A percentile compares a stretch with the other conserved stretches of the same genome.
These are phyloP conservation scores for Erigeron canadensis DNA, from an alignment of 129 eudicot species.

Conservation along the genomic window DNA sequence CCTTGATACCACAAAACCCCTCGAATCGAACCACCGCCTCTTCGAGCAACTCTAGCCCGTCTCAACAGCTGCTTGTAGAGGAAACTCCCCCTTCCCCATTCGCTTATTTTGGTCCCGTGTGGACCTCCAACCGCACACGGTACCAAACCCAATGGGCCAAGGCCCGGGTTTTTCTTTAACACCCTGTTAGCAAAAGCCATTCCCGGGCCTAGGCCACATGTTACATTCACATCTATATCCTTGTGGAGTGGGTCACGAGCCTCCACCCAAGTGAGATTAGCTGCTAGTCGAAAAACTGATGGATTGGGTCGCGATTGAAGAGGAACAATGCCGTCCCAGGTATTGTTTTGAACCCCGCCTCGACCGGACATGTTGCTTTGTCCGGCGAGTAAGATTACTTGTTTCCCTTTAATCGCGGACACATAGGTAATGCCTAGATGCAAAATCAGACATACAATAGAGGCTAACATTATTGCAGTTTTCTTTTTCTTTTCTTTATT, in stretches of 20 bases:
- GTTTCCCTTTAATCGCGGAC: conserved; percentile 19
- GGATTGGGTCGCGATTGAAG: conserved; percentile 39
- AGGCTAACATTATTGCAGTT: conserved; percentile 11
- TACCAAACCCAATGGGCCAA: conserved; percentile 63
- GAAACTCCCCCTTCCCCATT: conserved; percentile 47
- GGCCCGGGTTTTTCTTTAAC: conserved; percentile 27
- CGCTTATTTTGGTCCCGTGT: conserved; percentile 46
- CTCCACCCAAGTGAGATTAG: conserved; percentile 50
- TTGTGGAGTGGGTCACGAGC: conserved; percentile 69
- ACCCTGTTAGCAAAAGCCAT: conserved; percentile 59
- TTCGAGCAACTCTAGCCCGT: conserved; percentile 44
- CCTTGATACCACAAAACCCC: conserved; percentile 77
- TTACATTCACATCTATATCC: conserved; percentile 53
- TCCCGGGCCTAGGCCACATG: conserved; percentile 87
- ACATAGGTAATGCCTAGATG: conserved; percentile 18
- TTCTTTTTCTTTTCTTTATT: too few species aligned
- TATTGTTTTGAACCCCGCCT: conserved; percentile 62
- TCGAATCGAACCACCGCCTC: conserved; percentile 47
- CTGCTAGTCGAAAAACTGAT: conserved; percentile 41
- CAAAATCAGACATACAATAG: conserved; percentile 14
- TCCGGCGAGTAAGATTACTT: conserved; percentile 75
- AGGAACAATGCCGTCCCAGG: conserved; percentile 78
- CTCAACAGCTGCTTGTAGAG: conserved; percentile 46
- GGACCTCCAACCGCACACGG: conserved; percentile 83
- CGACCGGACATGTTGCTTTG: conserved; percentile 98